Percentiles rank a stretch among this genome's conserved stretches.
Evolutionary conservation across 352 stramenopile species (phyloP).

Genomic region (Globisporangium iwayamae): DNA sequence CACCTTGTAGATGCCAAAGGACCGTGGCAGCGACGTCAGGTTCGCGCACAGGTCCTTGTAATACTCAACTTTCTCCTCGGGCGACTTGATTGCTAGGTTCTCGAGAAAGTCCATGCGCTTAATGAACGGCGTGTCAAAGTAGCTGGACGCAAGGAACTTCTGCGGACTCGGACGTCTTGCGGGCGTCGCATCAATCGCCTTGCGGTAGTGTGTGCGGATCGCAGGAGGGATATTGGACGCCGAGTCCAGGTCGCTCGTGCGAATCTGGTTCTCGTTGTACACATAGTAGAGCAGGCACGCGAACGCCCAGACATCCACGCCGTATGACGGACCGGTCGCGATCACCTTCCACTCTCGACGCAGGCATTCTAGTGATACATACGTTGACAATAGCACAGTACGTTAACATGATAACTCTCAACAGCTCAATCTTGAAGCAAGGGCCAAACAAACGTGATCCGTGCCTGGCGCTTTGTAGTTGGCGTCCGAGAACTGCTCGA

Average conservation of each 20-base stretch:
- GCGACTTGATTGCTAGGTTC: constrained; percentile 91
- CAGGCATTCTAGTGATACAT: constrained; percentile 58
- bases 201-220: constrained; percentile 68
- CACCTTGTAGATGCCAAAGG: constrained; percentile 86
- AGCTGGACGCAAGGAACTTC: constrained; percentile 86
- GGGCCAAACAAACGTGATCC: constrained; percentile 12
- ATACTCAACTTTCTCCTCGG: constrained; percentile 92
- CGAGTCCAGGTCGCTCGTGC: constrained; percentile 45
- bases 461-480: constrained; percentile 78
- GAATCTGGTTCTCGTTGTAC: constrained; percentile 70
- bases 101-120: constrained; percentile 93
- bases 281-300: constrained; percentile 75
- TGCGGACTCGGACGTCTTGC: constrained; percentile 70
- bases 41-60: constrained; percentile 91
- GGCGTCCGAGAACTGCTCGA: constrained; percentile 82
- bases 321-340: constrained; percentile 42
- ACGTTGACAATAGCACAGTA: constrained; percentile 5
- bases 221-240: constrained; percentile 66
- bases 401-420: neutral
- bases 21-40: constrained; percentile 55
- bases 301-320: constrained; percentile 75
- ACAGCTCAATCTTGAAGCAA: neutral
- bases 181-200: constrained; percentile 73
- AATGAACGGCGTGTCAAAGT: constrained; percentile 92
- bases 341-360: constrained; percentile 74